A percentile compares a stretch with the other conserved stretches of the same genome.
These are phyloP conservation scores for Camelina neglecta DNA, from an alignment of 345 rosid genomes.

Conservation along the genomic window DNA sequence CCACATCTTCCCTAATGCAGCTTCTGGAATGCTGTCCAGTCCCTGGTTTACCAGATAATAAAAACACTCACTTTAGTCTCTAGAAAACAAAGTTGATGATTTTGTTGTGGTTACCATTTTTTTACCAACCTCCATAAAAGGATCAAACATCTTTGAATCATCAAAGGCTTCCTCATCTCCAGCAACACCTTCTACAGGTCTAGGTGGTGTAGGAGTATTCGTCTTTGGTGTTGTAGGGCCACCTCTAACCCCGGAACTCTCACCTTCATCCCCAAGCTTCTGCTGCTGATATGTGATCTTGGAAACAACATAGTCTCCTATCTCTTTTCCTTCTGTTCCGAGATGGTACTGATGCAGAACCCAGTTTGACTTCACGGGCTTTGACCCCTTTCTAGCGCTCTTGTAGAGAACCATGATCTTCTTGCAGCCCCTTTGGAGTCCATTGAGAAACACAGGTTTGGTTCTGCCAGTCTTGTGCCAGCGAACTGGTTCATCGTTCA, in stretches of 20 bases:
- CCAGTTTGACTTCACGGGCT: conserved; percentile 83
- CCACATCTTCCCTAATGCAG: conserved; percentile 44
- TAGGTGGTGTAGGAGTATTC: conserved; percentile 65
- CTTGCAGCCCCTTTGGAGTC: conserved; percentile 75
- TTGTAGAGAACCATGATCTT: conserved; percentile 94
- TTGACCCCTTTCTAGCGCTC: conserved; percentile 68
- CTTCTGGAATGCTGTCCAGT: conserved; percentile 45
- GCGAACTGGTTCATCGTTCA: conserved; percentile 65
- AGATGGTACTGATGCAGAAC: conserved; percentile 93
- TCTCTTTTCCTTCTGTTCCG: conserved; percentile 74
- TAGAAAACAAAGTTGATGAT: neutral
- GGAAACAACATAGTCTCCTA: conserved; percentile 78
- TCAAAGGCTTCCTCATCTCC: conserved; percentile 38
- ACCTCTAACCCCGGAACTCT: conserved; percentile 47
- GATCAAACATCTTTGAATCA: conserved; percentile 36
- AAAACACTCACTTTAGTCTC: conserved; percentile 22
- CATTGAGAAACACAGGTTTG: conserved; percentile 62
- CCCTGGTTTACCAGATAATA: conserved; percentile 45
- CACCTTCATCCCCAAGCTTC: conserved; percentile 60
- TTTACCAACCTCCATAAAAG: conserved; percentile 35
- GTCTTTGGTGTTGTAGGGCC: conserved; percentile 79
- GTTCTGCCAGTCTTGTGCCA: conserved; percentile 99
- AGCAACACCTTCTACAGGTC: conserved; percentile 35
- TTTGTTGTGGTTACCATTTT: neutral
- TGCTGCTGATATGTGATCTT: conserved; percentile 69